Base-by-base conservation (phyloP, 495 filamentous ascomycete genomes). In the Copromyces sp. region DNA sequence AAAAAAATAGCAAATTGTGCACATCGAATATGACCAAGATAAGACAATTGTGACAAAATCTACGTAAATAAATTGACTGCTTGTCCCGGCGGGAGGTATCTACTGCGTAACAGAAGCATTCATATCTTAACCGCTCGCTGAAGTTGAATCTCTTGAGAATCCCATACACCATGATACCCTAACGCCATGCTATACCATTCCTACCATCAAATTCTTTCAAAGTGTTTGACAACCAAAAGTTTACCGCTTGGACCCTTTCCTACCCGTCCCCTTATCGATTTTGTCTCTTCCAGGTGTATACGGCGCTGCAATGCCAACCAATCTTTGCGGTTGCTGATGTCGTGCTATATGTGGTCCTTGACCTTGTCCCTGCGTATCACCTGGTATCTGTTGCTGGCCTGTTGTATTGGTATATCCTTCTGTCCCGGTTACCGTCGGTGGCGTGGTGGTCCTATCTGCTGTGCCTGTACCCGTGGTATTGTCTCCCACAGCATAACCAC, bases 221-320 rank as follows among this genome's bases (percentile, higher is more conserved):
- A 24, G 20, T 24, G n/a, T 4, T 12, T 2, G 11, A 59, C 11
- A 16, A 14, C 3, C 44, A 16, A 35, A 53, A 69, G 9, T 29
- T 82, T 77, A 84, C 8, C 78, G 74, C 72, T 76, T 65, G 29
- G 29, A 7, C 14, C 29, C 53, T 65, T 65, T 84, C 37, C 74
- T 68, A 9, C 77, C 78, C 71, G 81, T 83, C 73, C 87, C 87
- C 71, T 78, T 86, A 16, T 91, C 87, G 40, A 93, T 74, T 73
- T 85, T 88, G 78, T 94, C 93, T 68, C 84, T 85, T 53, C 89
- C 85, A 3, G 92, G 93, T 44, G 86, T 84, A 81, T 94, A 97
- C 35, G 93, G 91, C 42, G 91, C 90, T 0, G 91, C 92, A 39
- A 95, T 73, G 72, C 91, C 89, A 0, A 80, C 74, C 68, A 82